Conservation (phyloP, 768 basidiomycete species). For the Boletus tomentosulus region DNA sequence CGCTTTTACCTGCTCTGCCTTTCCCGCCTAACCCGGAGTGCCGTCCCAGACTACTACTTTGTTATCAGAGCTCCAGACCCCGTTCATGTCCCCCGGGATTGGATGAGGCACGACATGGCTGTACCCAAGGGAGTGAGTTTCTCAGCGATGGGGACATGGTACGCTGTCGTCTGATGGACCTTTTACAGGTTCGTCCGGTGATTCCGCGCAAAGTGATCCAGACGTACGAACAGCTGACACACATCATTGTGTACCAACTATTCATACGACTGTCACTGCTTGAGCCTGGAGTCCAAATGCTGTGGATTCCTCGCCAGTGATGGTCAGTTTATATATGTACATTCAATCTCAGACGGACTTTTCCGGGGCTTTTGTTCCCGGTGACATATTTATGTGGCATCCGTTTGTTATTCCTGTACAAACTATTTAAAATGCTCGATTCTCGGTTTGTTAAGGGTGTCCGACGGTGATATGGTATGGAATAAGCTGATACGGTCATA, state of each 20-base stretch:
- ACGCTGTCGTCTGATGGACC: neutral
- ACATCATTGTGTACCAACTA: accelerated
- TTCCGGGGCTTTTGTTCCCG: neutral
- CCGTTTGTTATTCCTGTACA: too few species aligned
- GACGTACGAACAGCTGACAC: slow-evolving; percentile 12
- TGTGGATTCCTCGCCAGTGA: neutral
- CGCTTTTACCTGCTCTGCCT: neutral
- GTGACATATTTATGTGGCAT: too few species aligned
- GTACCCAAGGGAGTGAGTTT: neutral
- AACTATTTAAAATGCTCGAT: too few species aligned
- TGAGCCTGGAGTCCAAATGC: neutral
- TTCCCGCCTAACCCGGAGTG: too few species aligned
- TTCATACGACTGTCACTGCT: slow-evolving; percentile 10
- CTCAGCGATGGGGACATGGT: neutral
- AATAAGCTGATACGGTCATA: too few species aligned
- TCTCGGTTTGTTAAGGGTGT: too few species aligned
- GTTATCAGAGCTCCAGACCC: neutral
- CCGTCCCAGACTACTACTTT: neutral
- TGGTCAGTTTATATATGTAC: neutral
- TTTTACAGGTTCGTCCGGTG: neutral
- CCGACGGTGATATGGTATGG: too few species aligned
- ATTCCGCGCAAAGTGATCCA: neutral
- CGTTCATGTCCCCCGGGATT: slow-evolving; percentile 5
- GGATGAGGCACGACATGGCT: neutral
- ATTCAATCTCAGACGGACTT: neutral